phyloP scores from a whole-genome alignment of 148 eudicot genomes.

The Hydrangea macrophylla region DNA sequence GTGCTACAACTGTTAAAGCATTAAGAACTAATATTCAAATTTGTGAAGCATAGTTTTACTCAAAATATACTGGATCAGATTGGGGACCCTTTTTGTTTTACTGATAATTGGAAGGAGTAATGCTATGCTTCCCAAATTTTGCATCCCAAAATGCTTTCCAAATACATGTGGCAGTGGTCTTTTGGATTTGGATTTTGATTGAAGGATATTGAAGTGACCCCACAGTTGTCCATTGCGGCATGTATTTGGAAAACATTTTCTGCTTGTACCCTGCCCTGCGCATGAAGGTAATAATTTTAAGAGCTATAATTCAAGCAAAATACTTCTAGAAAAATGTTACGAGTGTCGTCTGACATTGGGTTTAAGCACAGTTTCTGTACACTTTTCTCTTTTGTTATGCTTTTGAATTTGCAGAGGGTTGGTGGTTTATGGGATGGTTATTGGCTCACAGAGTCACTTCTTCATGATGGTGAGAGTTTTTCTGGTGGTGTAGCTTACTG shows the following conservation, averaged over 20 bases:
- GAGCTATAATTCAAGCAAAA: neutral
- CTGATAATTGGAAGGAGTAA: too few species aligned
- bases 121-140: too few species aligned
- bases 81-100: too few species aligned
- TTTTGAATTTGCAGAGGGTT: slow-evolving; percentile 56
- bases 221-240: too few species aligned
- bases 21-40: too few species aligned
- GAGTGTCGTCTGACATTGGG: neutral
- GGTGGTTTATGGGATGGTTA: slow-evolving; percentile 98
- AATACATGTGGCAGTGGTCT: too few species aligned
- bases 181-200: too few species aligned
- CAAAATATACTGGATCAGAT: too few species aligned
- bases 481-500: slow-evolving; percentile 88
- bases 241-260: neutral
- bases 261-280: neutral
- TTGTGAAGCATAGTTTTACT: too few species aligned
- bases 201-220: too few species aligned
- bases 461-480: slow-evolving; percentile 88
- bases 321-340: neutral
- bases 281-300: neutral
- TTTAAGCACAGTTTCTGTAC: neutral
- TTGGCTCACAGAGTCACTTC: slow-evolving; percentile 92
- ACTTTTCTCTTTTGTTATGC: neutral
- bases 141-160: too few species aligned
- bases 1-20: too few species aligned